Base-by-base conservation (phyloP, 2,329 filamentous ascomycete genomes). In the Coleophoma crateriformis region DNA sequence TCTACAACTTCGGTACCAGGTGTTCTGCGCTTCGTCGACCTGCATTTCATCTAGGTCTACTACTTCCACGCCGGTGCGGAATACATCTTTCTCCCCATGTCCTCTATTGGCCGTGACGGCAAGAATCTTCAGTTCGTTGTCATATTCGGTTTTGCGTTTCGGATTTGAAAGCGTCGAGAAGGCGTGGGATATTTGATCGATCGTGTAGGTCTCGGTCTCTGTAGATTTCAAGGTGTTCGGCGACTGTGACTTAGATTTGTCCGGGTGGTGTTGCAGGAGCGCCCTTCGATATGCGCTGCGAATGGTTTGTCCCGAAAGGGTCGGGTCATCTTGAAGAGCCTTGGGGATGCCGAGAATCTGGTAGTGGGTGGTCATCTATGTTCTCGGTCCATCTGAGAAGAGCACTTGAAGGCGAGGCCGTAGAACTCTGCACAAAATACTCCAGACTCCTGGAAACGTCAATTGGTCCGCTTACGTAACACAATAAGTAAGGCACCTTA, bases 251-350 rank as follows among this genome's bases (percentile, higher is more conserved):
- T 56, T 41, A n/a, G 56, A 48, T 53, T 61, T 64, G 48, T 63
- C 63, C 11, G 84, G 84, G 66, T 87, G 84, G 68, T 86, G 75
- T 55, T 72, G 75, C 14, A 87, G 75, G 33, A 87, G 75, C 19
- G 83, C 81, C 48, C 78, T 75, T 64, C 75, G 81, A 67, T 87
- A 87, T 52, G 82, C 82, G 51, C 74, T 74, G 61, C 82, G 85
- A 52, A 86, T 69, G 46, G 78, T 68, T 45, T 72, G 68, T 54
- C 69, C 61, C 38, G 72, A 64, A 59, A 74, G 70, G 52, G 67
- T 58, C 47, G 71, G 63, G 50, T 69, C 64, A 58, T 73, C 66
- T 51, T 79, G 68, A 48, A 78, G 64, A 50, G 71, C 58, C 15
- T 71, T 71, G 12, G 77, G 75, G 52, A 85, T 69, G 51, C 72